Evolutionary conservation across 2,329 filamentous ascomycete species (phyloP).

Genomic region (Knoxdaviesia capensis): DNA sequence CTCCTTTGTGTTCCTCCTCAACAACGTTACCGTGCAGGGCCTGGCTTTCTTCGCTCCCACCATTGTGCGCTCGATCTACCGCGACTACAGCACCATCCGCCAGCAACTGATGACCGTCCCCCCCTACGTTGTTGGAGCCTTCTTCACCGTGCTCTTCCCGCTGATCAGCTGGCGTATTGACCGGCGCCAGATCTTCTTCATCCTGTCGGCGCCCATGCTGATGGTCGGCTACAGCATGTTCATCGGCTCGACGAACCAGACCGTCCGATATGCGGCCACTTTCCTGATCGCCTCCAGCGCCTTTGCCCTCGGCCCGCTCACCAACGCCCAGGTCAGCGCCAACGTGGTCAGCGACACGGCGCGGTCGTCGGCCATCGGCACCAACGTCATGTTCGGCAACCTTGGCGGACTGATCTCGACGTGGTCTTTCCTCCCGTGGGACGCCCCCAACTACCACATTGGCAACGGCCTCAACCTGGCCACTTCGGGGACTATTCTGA

Average conservation of each 20-base stretch:
- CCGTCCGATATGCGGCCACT: constrained; percentile 39
- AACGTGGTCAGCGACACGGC: constrained; percentile 48
- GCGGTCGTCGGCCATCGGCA: constrained; percentile 38
- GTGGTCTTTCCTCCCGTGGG: constrained; percentile 42
- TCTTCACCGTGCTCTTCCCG: constrained; percentile 36
- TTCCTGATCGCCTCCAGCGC: constrained; percentile 41
- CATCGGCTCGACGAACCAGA: constrained; percentile 23
- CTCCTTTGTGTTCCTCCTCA: constrained; percentile 36
- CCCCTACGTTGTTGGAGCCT: constrained; percentile 40
- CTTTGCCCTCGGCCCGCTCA: constrained; percentile 39
- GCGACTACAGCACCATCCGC: constrained; percentile 29
- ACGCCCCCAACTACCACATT: constrained; percentile 44
- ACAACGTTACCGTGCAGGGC: constrained; percentile 48
- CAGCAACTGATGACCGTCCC: constrained; percentile 47
- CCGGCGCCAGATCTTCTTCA: constrained; percentile 32
- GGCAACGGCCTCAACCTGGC: constrained; percentile 53
- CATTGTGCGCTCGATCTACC: constrained; percentile 45
- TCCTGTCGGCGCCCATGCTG: constrained; percentile 31
- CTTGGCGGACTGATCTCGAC: constrained; percentile 41
- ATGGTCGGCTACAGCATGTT: constrained; percentile 48
- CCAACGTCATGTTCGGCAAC: constrained; percentile 41
- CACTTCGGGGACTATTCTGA: constrained; percentile 31
- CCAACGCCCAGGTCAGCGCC: constrained; percentile 40
- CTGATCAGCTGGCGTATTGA: constrained; percentile 36
- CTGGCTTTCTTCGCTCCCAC: constrained; percentile 46